phyloP scores from a whole-genome alignment of 345 rosid species.

The Psidium guajava region DNA sequence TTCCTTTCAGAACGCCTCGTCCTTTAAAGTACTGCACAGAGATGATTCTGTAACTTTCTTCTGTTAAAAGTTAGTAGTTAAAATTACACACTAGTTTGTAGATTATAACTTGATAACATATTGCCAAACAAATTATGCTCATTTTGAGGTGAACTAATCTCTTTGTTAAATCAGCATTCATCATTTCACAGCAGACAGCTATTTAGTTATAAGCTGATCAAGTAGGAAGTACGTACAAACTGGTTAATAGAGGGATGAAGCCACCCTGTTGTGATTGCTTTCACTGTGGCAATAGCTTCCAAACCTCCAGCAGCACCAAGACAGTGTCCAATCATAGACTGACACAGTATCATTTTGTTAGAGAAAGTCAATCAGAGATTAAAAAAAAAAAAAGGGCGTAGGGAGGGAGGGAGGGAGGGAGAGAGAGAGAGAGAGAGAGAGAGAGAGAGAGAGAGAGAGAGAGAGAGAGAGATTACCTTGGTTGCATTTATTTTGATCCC shows the following conservation, averaged over 20 bases:
- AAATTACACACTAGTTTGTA: neutral
- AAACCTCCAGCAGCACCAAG: constrained; percentile 98
- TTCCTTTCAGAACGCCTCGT: neutral
- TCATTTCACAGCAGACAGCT: neutral
- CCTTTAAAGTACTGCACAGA: neutral
- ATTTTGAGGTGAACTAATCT: neutral
- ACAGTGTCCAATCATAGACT: constrained; percentile 99
- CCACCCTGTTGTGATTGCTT: constrained; percentile 96
- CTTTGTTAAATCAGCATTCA: neutral
- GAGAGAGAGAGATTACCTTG: constrained; percentile 44
- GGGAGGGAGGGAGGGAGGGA: neutral
- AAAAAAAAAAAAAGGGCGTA: neutral
- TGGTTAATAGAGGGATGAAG: constrained; percentile 90
- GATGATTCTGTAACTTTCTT: neutral
- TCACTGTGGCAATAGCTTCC: constrained; percentile 87
- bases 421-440: constrained; percentile 4
- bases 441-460: neutral
- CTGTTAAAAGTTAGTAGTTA: neutral
- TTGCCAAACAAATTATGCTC: neutral
- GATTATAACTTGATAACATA: neutral
- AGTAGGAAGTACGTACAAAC: constrained; percentile 44
- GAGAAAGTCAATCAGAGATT: neutral
- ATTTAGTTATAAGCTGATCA: neutral
- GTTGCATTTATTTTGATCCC: constrained; percentile 93
- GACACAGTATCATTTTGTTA: constrained; percentile 6